Conservation (phyloP, 768 basidiomycete species). For the Amanita polypyramis region DNA sequence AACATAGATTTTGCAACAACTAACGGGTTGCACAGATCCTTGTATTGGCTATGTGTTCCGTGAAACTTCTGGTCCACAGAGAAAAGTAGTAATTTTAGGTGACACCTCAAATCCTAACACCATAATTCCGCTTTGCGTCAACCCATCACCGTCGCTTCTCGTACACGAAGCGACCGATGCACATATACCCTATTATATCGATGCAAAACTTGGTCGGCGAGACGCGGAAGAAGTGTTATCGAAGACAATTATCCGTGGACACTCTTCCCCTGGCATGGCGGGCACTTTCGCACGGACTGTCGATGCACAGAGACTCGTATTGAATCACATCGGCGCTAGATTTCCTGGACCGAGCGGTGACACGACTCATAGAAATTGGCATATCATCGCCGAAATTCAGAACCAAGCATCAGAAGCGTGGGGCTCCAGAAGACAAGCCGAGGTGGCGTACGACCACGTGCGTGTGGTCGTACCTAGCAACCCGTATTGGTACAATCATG, state of each 20-base stretch:
- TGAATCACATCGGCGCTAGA: constrained; percentile 76
- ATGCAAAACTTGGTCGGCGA: constrained; percentile 32
- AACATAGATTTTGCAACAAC: neutral
- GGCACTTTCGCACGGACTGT: constrained; percentile 60
- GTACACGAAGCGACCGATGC: constrained; percentile 85
- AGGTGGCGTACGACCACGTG: constrained; percentile 52
- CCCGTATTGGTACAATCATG: constrained; percentile 5
- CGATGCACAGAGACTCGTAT: constrained; percentile 47
- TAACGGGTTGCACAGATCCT: constrained; percentile 37
- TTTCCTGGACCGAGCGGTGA: constrained; percentile 16
- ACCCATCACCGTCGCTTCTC: constrained; percentile 49
- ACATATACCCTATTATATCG: constrained; percentile 46
- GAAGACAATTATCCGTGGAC: constrained; percentile 56
- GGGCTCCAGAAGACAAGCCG: constrained; percentile 31
- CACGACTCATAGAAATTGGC: constrained; percentile 7
- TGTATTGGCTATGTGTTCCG: constrained; percentile 73
- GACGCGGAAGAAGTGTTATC: constrained; percentile 29
- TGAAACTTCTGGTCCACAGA: constrained; percentile 36
- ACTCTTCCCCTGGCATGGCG: constrained; percentile 73
- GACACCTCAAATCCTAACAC: constrained; percentile 61
- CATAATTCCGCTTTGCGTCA: constrained; percentile 44
- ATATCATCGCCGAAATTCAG: constrained; percentile 51
- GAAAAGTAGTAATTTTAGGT: constrained; percentile 69
- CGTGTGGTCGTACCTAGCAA: constrained; percentile 26
- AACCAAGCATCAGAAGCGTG: constrained; percentile 53